Conservation (phyloP, 179 eudicot genomes). For the Silene coronaria region DNA sequence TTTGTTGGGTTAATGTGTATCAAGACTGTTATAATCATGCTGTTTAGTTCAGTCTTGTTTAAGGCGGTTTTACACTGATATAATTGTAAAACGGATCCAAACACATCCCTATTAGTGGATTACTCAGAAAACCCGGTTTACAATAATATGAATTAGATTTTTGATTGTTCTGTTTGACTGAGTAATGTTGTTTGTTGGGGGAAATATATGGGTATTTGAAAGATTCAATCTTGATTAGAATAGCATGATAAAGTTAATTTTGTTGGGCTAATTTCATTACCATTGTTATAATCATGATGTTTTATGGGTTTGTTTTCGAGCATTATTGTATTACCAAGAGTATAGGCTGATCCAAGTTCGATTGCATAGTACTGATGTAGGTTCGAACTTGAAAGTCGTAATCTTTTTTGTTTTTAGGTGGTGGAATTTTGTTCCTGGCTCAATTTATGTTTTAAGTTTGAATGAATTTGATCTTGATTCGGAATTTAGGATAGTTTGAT, state of each 20-base stretch:
- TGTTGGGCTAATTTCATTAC: no score
- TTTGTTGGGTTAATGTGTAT: not conserved
- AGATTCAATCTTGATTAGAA: not conserved
- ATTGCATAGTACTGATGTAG: not conserved
- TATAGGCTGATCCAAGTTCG: not conserved
- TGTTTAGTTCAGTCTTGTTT: no score
- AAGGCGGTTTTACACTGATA: no score
- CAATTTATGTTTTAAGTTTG: not conserved
- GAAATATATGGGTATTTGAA: not conserved
- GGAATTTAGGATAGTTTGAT: not conserved
- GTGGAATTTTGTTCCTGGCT: not conserved
- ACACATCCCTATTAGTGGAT: no score
- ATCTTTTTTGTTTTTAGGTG: not conserved
- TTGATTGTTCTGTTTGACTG: no score
- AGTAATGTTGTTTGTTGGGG: not conserved
- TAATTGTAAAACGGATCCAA: no score
- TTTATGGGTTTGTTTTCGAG: no score
- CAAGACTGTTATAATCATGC: no score
- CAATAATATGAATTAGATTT: no score
- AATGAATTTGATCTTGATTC: not conserved
- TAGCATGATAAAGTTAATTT: not conserved
- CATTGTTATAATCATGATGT: no score
- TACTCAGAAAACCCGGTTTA: no score
- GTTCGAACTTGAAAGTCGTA: not conserved
- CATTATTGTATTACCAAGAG: no score